Percentiles rank a stretch among this genome's conserved stretches.
Conservation (phyloP, 768 basidiomycete species). For the Hericium alpestre region DNA sequence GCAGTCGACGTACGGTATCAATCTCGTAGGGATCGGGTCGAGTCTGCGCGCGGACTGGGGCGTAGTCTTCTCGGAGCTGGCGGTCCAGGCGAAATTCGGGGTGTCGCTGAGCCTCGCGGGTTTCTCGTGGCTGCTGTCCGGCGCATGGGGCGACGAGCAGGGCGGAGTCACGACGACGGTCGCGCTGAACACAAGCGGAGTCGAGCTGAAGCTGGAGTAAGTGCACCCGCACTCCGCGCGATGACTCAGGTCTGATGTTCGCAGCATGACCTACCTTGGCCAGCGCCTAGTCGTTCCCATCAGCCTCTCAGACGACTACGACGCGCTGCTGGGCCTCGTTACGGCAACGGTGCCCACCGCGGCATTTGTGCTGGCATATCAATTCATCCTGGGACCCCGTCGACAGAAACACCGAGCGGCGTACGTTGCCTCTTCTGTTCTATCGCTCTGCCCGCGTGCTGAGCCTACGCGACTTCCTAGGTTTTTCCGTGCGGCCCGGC, state of each 20-base stretch:
- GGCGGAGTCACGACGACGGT: conserved; percentile 35
- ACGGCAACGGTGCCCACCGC: conserved; percentile 47
- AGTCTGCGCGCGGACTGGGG: conserved; percentile 41
- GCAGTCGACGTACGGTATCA: conserved; percentile 39
- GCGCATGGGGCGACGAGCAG: conserved; percentile 39
- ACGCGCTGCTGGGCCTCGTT: conserved; percentile 37
- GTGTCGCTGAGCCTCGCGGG: conserved; percentile 41
- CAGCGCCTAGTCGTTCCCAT: conserved; percentile 52
- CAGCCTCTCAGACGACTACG: conserved; percentile 38
- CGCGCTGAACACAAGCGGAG: conserved; percentile 33
- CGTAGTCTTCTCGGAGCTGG: conserved; percentile 44
- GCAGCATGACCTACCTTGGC: conserved; percentile 44
- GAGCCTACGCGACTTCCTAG: conserved; percentile 24
- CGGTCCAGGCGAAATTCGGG: conserved; percentile 38
- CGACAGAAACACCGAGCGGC: conserved; percentile 40
- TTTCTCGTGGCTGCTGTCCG: conserved; percentile 30
- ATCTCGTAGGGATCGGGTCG: conserved; percentile 37
- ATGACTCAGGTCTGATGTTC: conserved; percentile 11
- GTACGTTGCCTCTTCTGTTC: conserved; percentile 26
- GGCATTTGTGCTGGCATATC: conserved; percentile 41
- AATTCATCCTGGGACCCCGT: conserved; percentile 45
- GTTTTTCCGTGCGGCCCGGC: conserved; percentile 55
- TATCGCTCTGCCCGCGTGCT: not conserved
- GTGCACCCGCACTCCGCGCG: conserved; percentile 17
- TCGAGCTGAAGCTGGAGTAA: conserved; percentile 49